A percentile compares a stretch with the other conserved stretches of the same genome.
Evolutionary conservation across 2,329 filamentous ascomycete species (phyloP).

Genomic region (Colletotrichum sp.): DNA sequence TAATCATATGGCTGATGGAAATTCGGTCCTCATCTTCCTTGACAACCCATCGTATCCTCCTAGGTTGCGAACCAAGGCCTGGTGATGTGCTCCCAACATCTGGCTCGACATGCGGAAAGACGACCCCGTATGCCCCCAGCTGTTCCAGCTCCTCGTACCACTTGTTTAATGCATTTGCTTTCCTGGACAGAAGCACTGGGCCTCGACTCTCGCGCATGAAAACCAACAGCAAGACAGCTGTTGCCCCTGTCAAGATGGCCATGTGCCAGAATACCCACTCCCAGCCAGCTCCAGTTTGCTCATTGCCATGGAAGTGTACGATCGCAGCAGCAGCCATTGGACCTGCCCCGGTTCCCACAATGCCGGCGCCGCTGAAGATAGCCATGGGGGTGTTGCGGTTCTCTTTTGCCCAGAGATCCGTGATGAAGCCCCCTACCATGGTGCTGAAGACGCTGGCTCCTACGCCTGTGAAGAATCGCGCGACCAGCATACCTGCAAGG

Average conservation of each 20-base stretch:
- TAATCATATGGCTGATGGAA: not conserved
- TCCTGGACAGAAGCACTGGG: not conserved
- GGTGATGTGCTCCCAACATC: not conserved
- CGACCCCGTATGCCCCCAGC: not conserved
- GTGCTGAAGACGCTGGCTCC: not conserved
- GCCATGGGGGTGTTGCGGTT: not conserved
- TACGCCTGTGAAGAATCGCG: not conserved
- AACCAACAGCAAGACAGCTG: not conserved
- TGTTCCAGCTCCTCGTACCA: not conserved
- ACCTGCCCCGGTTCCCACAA: not conserved
- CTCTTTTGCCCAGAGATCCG: not conserved
- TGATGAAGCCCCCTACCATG: not conserved
- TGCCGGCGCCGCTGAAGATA: not conserved
- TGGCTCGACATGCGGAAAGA: not conserved
- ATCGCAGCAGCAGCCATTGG: not conserved
- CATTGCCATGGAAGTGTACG: not conserved
- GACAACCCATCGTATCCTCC: not conserved
- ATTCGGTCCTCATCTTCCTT: not conserved
- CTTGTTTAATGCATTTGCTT: not conserved
- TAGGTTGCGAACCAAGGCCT: not conserved
- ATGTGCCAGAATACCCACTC: not conserved
- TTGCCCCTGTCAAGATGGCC: not conserved
- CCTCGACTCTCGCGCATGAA: not conserved
- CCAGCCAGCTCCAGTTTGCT: not conserved
- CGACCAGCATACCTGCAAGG: not conserved